Percentiles rank a stretch among this genome's conserved stretches.
phyloP scores from a whole-genome alignment of 768 basidiomycete species.

The Termitomyces sp. region DNA sequence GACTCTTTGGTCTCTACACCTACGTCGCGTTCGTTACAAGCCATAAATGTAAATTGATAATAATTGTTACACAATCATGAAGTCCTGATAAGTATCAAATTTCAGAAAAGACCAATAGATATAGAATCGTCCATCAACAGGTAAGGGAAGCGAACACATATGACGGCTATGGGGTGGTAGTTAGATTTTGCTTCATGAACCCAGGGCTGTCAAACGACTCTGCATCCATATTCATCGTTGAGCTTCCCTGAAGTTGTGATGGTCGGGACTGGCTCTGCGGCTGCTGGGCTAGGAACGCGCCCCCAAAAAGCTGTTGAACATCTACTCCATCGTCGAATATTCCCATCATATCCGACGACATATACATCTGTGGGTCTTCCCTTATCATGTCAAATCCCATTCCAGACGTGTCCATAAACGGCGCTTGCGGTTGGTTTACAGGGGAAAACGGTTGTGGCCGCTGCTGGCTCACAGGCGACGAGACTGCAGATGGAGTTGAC shows the following conservation, averaged over 20 bases:
- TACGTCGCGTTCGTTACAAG: neutral
- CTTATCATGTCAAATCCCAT: slow-evolving; percentile 40
- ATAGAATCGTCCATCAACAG: neutral
- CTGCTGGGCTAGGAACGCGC: slow-evolving; percentile 20
- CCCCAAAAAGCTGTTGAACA: slow-evolving; percentile 23
- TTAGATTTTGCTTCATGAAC: slow-evolving; percentile 30
- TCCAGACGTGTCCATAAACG: slow-evolving; percentile 30
- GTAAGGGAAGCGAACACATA: neutral
- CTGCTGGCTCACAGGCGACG: slow-evolving; percentile 4
- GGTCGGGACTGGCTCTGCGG: slow-evolving; percentile 1
- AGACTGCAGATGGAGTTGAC: slow-evolving; percentile 13
- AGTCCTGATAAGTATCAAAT: neutral
- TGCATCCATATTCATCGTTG: slow-evolving; percentile 9
- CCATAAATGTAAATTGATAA: neutral
- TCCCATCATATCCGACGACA: slow-evolving; percentile 58
- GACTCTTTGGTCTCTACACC: too few species aligned
- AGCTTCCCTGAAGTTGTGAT: slow-evolving; percentile 5
- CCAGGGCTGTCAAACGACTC: slow-evolving; percentile 19
- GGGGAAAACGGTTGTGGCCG: slow-evolving; percentile 10
- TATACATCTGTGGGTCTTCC: slow-evolving; percentile 45
- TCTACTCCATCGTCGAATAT: slow-evolving; percentile 52
- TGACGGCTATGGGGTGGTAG: slow-evolving; percentile 27
- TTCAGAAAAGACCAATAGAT: neutral
- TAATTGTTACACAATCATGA: neutral
- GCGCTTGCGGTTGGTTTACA: slow-evolving; percentile 13